These are phyloP conservation scores for Geranomyces variabilis DNA, from an alignment of 192 early-diverging fungal species.

Conservation along the genomic window DNA sequence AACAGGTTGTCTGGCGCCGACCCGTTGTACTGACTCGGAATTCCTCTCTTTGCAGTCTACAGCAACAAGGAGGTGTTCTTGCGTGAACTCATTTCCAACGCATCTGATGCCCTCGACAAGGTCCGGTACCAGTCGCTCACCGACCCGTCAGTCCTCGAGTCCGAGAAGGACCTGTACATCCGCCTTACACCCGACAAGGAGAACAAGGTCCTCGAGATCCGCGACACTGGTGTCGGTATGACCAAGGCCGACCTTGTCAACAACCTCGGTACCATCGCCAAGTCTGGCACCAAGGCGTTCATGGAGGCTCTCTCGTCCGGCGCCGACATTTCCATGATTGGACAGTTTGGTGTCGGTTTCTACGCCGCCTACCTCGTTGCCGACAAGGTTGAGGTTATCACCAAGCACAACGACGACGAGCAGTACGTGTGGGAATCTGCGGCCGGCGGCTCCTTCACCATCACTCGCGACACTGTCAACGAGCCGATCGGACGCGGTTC, in stretches of 20 bases:
- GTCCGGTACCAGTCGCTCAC: slow-evolving; percentile 97
- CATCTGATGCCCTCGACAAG: slow-evolving; percentile 96
- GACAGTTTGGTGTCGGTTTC: slow-evolving; percentile 99
- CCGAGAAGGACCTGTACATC: slow-evolving; percentile 93
- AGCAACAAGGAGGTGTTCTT: slow-evolving; percentile 90
- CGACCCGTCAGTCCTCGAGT: slow-evolving; percentile 89
- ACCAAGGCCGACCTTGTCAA: slow-evolving; percentile 95
- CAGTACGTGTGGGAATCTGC: slow-evolving; percentile 95
- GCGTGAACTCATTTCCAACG: slow-evolving; percentile 96
- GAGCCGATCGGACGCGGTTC: slow-evolving; percentile 92
- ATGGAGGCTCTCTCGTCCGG: slow-evolving; percentile 97
- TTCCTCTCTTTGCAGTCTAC: slow-evolving; percentile 67
- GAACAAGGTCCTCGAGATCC: slow-evolving; percentile 86
- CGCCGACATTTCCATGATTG: slow-evolving; percentile 99
- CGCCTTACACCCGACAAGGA: slow-evolving; percentile 87
- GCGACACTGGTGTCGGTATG: slow-evolving; percentile 90
- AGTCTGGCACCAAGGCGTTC: slow-evolving; percentile 99
- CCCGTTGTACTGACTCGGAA: no score
- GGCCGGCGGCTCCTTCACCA: slow-evolving; percentile 89
- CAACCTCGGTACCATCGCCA: slow-evolving; percentile 99
- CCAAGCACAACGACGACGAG: slow-evolving; percentile 97
- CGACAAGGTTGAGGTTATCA: slow-evolving; percentile 93
- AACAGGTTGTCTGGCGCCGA: no score
- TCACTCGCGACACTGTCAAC: slow-evolving; percentile 90
- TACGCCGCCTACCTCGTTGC: slow-evolving; percentile 99